Conservation (phyloP, 805 yeast genomes). For the Ogataea wickerhamii region DNA sequence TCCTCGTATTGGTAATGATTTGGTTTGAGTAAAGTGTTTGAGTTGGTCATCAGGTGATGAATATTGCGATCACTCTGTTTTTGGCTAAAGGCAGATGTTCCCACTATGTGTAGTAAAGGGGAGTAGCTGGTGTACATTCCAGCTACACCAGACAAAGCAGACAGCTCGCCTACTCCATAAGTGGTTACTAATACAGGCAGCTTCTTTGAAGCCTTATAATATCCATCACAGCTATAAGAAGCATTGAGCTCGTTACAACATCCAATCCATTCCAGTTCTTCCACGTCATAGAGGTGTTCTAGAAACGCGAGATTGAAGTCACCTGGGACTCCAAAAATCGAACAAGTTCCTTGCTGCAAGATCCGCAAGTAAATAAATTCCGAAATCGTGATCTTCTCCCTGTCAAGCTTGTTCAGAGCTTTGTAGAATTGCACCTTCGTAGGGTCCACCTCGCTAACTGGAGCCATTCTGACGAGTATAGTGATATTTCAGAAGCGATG, state of each 20-base stretch:
- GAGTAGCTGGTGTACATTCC: conserved; percentile 46
- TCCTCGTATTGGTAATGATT: conserved; percentile 66
- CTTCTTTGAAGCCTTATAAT: conserved; percentile 34
- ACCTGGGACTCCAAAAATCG: conserved; percentile 58
- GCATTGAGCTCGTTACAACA: conserved; percentile 52
- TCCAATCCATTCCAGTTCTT: conserved; percentile 37
- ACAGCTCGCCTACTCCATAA: conserved; percentile 50
- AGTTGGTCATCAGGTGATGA: conserved; percentile 60
- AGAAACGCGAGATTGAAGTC: conserved; percentile 52
- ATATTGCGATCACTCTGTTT: conserved; percentile 25
- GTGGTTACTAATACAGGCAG: conserved; percentile 44
- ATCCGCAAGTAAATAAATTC: conserved; percentile 47
- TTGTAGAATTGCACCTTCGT: conserved; percentile 5
- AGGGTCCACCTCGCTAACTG: conserved; percentile 15
- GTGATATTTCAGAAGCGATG: too few relatives aligned
- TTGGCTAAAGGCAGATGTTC: conserved; percentile 33
- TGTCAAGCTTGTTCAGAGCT: conserved; percentile 6
- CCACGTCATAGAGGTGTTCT: conserved; percentile 40
- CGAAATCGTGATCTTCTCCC: conserved; percentile 29
- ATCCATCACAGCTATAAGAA: conserved; percentile 50
- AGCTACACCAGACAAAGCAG: conserved; percentile 47
- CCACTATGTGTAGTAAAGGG: conserved; percentile 49
- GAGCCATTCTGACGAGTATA: conserved; percentile 19
- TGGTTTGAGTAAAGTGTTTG: conserved; percentile 48
- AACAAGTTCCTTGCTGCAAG: conserved; percentile 39